Conservation (phyloP, 2,329 filamentous ascomycete species). For the Colletotrichum zoysiae region DNA sequence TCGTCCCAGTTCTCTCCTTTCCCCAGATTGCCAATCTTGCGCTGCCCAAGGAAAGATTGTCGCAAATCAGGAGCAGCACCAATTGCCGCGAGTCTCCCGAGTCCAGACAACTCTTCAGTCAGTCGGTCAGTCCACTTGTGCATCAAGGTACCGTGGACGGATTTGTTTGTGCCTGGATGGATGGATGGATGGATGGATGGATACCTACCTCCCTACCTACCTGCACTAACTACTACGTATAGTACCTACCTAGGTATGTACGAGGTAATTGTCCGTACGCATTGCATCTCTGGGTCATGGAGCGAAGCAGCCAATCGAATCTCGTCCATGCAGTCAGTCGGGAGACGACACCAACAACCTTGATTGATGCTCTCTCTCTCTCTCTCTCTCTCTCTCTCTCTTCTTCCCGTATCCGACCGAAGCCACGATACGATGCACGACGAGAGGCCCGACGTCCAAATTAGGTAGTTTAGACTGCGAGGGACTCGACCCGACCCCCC, state of each 20-base stretch:
- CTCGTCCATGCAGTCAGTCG: background rate
- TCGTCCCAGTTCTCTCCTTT: conserved; percentile 13
- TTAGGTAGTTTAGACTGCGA: background rate
- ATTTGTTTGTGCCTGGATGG: too few relatives aligned
- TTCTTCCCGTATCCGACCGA: background rate
- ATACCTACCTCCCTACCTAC: too few relatives aligned
- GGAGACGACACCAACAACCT: background rate
- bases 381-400: too few relatives aligned
- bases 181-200: too few relatives aligned
- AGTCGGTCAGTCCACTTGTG: too few relatives aligned
- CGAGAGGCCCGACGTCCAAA: background rate
- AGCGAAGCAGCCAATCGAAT: background rate
- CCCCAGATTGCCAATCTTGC: conserved; percentile 27
- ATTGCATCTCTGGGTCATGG: background rate
- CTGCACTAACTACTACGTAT: too few relatives aligned
- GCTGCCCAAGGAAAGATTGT: background rate
- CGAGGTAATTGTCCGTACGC: too few relatives aligned
- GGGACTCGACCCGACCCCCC: background rate
- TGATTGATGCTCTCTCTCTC: too few relatives aligned
- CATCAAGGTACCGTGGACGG: too few relatives aligned
- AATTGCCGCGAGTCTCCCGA: background rate
- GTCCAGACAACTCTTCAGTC: background rate
- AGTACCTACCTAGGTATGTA: background rate
- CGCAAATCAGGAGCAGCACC: background rate
- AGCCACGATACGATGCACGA: background rate